Evolutionary conservation across 768 basidiomycete species (phyloP).

Genomic region (Lactifluus pinguis): DNA sequence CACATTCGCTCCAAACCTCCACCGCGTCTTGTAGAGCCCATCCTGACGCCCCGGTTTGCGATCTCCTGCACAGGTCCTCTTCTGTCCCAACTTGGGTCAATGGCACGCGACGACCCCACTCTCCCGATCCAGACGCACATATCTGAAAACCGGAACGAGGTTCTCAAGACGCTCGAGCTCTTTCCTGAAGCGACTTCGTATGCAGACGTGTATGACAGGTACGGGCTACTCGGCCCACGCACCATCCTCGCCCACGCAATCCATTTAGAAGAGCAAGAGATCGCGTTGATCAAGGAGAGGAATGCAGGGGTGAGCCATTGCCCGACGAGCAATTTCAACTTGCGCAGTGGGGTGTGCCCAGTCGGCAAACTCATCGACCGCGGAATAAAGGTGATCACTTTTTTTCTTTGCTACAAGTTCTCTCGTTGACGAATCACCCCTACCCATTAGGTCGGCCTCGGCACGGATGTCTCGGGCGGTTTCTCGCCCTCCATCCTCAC

Average conservation of each 20-base stretch:
- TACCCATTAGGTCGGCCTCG: slow-evolving; percentile 73
- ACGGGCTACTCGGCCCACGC: slow-evolving; percentile 63
- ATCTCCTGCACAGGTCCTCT: slow-evolving; percentile 77
- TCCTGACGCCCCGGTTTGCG: slow-evolving; percentile 94
- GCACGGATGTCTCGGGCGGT: slow-evolving; percentile 89
- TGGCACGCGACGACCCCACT: slow-evolving; percentile 49
- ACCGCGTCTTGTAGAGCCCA: slow-evolving; percentile 70
- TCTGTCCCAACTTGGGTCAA: slow-evolving; percentile 47
- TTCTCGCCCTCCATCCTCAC: slow-evolving; percentile 73
- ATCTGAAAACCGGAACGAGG: slow-evolving; percentile 72
- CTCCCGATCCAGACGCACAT: slow-evolving; percentile 90
- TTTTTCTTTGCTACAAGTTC: not conserved
- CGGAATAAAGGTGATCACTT: slow-evolving; percentile 59
- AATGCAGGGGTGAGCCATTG: slow-evolving; percentile 84
- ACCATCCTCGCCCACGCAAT: slow-evolving; percentile 88
- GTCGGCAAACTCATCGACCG: slow-evolving; percentile 72
- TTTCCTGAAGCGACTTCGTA: slow-evolving; percentile 64
- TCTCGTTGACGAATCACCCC: not conserved
- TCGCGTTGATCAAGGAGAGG: slow-evolving; percentile 55
- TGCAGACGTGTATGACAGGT: slow-evolving; percentile 73
- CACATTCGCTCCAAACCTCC: slow-evolving; percentile 55
- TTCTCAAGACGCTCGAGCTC: slow-evolving; percentile 51
- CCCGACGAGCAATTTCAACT: slow-evolving; percentile 88
- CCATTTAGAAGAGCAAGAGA: slow-evolving; percentile 64
- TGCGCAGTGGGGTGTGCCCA: slow-evolving; percentile 76